phyloP scores from a whole-genome alignment of 352 stramenopile genomes.

The Globisporangium perplexum region DNA sequence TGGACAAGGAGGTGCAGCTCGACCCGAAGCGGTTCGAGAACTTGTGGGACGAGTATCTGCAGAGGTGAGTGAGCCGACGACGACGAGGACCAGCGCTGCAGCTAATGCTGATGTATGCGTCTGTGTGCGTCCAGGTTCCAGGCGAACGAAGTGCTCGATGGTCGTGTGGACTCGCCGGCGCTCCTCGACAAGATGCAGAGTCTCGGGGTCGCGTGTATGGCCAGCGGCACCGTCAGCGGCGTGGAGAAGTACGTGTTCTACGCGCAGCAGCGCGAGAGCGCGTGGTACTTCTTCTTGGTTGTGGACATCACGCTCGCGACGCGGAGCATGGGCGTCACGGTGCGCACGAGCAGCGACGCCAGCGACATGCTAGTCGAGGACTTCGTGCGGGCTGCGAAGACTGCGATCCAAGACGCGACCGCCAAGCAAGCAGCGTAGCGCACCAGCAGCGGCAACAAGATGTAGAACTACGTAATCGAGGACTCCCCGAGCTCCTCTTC shows the following conservation, averaged over 20 bases:
- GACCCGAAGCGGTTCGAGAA: conserved; percentile 67
- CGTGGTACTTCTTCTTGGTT: conserved; percentile 51
- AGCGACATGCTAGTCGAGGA: conserved; percentile 35
- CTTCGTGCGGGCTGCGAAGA: conserved; percentile 31
- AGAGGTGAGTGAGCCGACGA: conserved; percentile 31
- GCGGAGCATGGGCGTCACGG: conserved; percentile 28
- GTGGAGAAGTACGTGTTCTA: conserved; percentile 80
- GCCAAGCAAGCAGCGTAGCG: not conserved
- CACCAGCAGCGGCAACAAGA: not conserved
- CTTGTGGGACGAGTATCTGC: conserved; percentile 72
- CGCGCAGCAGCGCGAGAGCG: conserved; percentile 37
- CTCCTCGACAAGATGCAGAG: conserved; percentile 42
- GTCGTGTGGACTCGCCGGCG: conserved; percentile 15
- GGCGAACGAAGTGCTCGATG: conserved; percentile 12
- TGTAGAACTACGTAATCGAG: not conserved
- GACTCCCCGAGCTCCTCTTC: not conserved
- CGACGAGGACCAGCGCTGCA: no score
- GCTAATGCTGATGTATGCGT: not conserved
- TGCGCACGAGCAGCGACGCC: conserved; percentile 45
- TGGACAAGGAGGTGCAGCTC: conserved; percentile 37
- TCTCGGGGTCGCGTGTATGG: conserved; percentile 56
- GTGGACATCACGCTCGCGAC: conserved; percentile 41
- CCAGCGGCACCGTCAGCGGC: conserved; percentile 55
- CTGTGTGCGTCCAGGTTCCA: conserved; percentile 22
- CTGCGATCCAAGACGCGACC: conserved; percentile 14